Conservation (phyloP, 352 stramenopile species). For the Phytophthora vignae region DNA sequence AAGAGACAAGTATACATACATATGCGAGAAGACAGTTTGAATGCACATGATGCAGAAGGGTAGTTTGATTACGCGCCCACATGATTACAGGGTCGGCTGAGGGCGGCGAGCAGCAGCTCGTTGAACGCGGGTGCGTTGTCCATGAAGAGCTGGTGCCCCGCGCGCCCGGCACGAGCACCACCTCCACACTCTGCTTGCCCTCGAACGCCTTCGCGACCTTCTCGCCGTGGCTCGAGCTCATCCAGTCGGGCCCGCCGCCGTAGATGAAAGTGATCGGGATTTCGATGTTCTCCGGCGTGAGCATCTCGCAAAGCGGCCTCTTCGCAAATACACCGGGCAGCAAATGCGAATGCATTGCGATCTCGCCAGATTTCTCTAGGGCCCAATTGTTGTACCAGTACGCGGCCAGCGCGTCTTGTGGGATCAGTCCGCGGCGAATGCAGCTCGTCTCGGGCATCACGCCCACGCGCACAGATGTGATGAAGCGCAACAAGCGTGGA, state of each 20-base stretch:
- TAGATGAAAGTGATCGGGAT: conserved; percentile 78
- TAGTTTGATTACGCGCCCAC: conserved; percentile 12
- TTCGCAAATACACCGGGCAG: conserved; percentile 63
- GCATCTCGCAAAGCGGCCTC: conserved; percentile 63
- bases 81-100: conserved; percentile 27
- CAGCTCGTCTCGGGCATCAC: conserved; percentile 71
- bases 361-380: conserved; percentile 66
- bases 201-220: conserved; percentile 52
- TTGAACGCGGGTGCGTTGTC: conserved; percentile 79
- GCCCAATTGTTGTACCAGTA: conserved; percentile 89
- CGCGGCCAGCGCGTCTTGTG: conserved; percentile 44
- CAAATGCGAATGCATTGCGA: conserved; percentile 76
- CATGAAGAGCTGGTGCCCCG: conserved; percentile 79
- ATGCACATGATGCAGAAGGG: background rate
- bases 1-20: conserved; percentile 3
- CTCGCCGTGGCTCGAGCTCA: conserved; percentile 65
- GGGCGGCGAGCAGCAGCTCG: conserved; percentile 48
- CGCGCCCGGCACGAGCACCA: conserved; percentile 54
- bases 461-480: conserved; percentile 51
- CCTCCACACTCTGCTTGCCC: conserved; percentile 47
- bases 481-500: conserved; percentile 53
- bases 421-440: conserved; percentile 57
- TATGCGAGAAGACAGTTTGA: conserved; percentile 7
- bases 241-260: conserved; percentile 74
- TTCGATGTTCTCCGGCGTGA: conserved; percentile 59